Evolutionary conservation across 2,329 filamentous ascomycete species (phyloP).

Genomic region (Fusarium papillatum): DNA sequence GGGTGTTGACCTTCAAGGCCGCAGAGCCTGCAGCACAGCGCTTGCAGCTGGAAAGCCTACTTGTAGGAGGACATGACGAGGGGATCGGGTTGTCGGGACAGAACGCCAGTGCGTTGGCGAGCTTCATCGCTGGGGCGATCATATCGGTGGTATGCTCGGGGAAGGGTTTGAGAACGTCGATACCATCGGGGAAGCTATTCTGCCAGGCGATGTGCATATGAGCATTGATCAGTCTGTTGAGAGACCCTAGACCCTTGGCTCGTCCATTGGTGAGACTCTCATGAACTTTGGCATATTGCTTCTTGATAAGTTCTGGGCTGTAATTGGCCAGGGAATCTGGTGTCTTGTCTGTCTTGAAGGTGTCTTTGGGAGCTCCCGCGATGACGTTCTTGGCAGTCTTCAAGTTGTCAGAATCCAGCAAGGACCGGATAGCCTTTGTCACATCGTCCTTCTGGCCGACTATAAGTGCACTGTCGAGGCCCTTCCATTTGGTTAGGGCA

Average conservation of each 20-base stretch:
- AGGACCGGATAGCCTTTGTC: slow-evolving; percentile 71
- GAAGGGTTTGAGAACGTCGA: slow-evolving; percentile 85
- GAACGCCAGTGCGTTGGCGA: slow-evolving; percentile 81
- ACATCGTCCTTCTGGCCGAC: slow-evolving; percentile 77
- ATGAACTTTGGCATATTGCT: slow-evolving; percentile 76
- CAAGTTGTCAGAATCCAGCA: slow-evolving; percentile 65
- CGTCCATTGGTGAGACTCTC: slow-evolving; percentile 70
- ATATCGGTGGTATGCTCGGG: slow-evolving; percentile 81
- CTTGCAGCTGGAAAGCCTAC: slow-evolving; percentile 78
- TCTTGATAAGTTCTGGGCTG: slow-evolving; percentile 70
- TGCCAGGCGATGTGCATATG: slow-evolving; percentile 92
- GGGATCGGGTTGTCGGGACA: slow-evolving; percentile 83
- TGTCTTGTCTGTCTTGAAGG: slow-evolving; percentile 75
- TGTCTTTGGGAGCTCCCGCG: slow-evolving; percentile 68
- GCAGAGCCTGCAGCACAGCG: slow-evolving; percentile 75
- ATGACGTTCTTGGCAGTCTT: slow-evolving; percentile 74
- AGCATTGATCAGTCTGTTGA: slow-evolving; percentile 83
- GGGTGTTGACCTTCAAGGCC: slow-evolving; percentile 76
- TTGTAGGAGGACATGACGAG: slow-evolving; percentile 80
- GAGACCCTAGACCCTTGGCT: slow-evolving; percentile 71
- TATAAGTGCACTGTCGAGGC: slow-evolving; percentile 79
- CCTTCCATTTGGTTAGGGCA: slow-evolving; percentile 79
- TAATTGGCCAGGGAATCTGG: slow-evolving; percentile 85
- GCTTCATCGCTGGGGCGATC: slow-evolving; percentile 76
- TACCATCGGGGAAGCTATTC: slow-evolving; percentile 80